Evolutionary conservation across 1,284 basidiomycete genomes (phyloP), one percentile per base, ranked within the genome.

Genomic region (Papiliotrema terrestris): DNA sequence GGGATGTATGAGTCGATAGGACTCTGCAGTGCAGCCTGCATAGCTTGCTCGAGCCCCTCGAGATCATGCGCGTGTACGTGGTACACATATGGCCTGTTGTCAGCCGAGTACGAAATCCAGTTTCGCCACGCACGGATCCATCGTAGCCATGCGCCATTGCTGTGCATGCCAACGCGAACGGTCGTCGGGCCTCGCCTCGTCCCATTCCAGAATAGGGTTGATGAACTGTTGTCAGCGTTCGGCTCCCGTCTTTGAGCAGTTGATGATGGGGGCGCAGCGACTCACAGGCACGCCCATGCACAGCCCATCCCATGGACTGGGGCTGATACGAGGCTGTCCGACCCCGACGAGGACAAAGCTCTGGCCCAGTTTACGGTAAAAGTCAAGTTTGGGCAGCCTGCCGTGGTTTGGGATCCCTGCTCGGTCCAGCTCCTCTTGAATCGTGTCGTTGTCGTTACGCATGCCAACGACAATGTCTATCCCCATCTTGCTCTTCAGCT

Each of bases 171-270:
- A 80, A 20, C 62, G 58, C 1, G 56, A 44, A 19, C 70, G 57
- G 54, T 78, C 68, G 11, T 52, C 22, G 2, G 74, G 77, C 47
- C 77, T 60, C 1, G 63, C 50, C 17, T 58, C 50, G 52, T 78
- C 70, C 76, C 77, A 78, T 13, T 62, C 51, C 8, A 67, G 23
- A 26, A 79, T 68, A 1, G 77, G 78, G 56, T 79, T 79, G 60
- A 80, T 74, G 62, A 79, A 80, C 57, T 77, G 62, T 13, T 62
- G 61, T 8, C 35, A 60, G 45, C 60, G 62, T 37, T 22, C 13
- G 13, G 29, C 19, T 8, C 22, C 4, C 19, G n/a, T 32, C 29
- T 11, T 32, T 32, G 11, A 6, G 11, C 11, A 32, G 29, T 25
- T n/a, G 35, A 45, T 36, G 23, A 46, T 37, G n/a, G 17, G 20